Conservation (phyloP, 1,284 basidiomycete species). For the Phellopilus nigrolimitatus region DNA sequence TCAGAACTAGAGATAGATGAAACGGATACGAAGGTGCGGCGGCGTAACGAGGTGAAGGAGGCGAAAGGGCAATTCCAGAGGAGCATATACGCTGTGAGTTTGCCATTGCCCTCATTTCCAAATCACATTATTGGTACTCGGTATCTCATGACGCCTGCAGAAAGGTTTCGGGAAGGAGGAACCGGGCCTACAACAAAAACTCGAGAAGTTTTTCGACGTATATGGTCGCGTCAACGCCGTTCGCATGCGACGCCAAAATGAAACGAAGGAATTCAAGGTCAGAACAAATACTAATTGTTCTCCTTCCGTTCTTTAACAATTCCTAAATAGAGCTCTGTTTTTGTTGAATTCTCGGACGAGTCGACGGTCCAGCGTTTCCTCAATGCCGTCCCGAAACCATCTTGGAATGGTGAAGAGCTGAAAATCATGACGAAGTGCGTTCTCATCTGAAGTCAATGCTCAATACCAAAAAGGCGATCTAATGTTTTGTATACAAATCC, state of each 20-base stretch:
- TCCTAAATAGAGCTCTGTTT: conserved; percentile 75
- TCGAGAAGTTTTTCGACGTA: conserved; percentile 81
- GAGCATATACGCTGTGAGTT: conserved; percentile 79
- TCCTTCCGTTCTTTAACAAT: neutral
- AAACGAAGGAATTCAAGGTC: conserved; percentile 82
- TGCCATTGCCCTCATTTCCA: too few species aligned
- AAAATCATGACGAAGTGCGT: conserved; percentile 84
- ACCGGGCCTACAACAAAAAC: conserved; percentile 63
- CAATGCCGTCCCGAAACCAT: conserved; percentile 72
- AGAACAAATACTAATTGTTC: conserved; percentile 19
- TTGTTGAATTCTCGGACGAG: conserved; percentile 83
- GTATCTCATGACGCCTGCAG: conserved; percentile 35
- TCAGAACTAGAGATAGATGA: conserved; percentile 76
- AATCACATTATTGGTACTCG: too few species aligned
- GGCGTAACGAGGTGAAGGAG: conserved; percentile 66
- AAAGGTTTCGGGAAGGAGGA: conserved; percentile 88
- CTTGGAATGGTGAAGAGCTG: conserved; percentile 72
- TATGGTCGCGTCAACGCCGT: conserved; percentile 86
- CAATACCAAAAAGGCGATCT: neutral
- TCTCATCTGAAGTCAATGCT: neutral
- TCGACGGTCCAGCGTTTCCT: conserved; percentile 74
- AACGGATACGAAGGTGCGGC: conserved; percentile 67
- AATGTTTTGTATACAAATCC: conserved; percentile 1
- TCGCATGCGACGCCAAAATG: conserved; percentile 75
- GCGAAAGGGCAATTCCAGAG: conserved; percentile 74